Evolutionary conservation across 1,284 basidiomycete genomes (phyloP), one percentile per base, ranked within the genome.

Genomic region (Heterobasidion annosum): DNA sequence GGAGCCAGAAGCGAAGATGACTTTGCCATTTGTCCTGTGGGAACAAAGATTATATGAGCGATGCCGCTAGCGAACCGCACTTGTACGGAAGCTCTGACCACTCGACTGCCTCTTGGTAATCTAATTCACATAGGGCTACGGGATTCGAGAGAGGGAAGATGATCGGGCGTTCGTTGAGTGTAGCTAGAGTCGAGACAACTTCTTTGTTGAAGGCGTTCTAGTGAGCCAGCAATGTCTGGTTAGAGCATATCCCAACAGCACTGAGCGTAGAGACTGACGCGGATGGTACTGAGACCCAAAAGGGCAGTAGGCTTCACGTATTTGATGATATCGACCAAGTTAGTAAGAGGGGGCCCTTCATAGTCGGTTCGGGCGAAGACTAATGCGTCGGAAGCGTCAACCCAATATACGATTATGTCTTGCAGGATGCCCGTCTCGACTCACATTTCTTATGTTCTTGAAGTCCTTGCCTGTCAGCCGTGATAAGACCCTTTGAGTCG

Each of bases 101-200:
- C 56, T 81, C 70, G 58, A 93, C 70, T 10, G 90, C 91, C 60
- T 93, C 81, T 42, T 76, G 71, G 61, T 85, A 92, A 45, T 85
- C 83, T 51, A 85, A 69, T 66, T 88, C 86, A 61, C 79, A 78
- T 53, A 88, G 76, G 56, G 78, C 73, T 25, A 85, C 79, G 1
- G 91, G 91, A 68, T 93, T 93, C 42, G 87, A 90, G 2, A 93
- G 79, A 44, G 91, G 89, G 72, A 93, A 92, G 66, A 93, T 82
- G 73, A 93, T 89, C 40, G 91, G 91, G 10, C 82, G 79, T 48
- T 72, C 64, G 71, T 92, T 93, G 55, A 86, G 71, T 35, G 77
- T 70, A 9, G 80, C 79, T 88, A 93, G 91, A 48, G 78, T 71
- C 53, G 75, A 74, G 50, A 93, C 78, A 42, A 87, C 82, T 16